phyloP scores from a whole-genome alignment of 495 filamentous ascomycete species.

The Massariosphaeria phaeospora region DNA sequence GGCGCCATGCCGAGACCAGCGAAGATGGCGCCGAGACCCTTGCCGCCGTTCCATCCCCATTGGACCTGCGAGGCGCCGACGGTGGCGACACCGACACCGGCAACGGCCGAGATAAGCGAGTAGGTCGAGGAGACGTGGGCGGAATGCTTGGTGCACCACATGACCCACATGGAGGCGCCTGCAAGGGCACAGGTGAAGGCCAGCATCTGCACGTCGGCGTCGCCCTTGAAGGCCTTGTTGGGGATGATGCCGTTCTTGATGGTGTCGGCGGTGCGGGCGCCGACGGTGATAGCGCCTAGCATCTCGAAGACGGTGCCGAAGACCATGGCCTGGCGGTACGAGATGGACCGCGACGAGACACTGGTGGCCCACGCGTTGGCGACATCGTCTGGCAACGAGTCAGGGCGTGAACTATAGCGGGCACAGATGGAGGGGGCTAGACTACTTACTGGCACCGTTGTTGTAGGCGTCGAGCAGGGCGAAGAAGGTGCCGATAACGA shows the following conservation, averaged over 20 bases:
- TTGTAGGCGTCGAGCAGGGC: conserved; percentile 69
- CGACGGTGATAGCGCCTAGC: conserved; percentile 55
- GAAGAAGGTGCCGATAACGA: conserved; percentile 72
- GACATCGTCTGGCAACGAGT: conserved; percentile 55
- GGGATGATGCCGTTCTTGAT: conserved; percentile 41
- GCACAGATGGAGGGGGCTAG: not conserved
- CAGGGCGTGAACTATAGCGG: not conserved
- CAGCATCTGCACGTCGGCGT: conserved; percentile 48
- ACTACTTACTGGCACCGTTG: conserved; percentile 58
- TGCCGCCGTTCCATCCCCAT: conserved; percentile 59
- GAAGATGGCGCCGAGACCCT: conserved; percentile 51
- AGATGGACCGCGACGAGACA: conserved; percentile 34
- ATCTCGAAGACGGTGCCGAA: conserved; percentile 35
- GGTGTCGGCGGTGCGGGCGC: conserved; percentile 49
- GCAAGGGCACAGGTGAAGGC: conserved; percentile 56
- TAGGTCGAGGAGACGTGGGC: conserved; percentile 62
- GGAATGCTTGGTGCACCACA: conserved; percentile 59
- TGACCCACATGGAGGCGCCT: conserved; percentile 53
- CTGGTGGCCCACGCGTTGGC: conserved; percentile 56
- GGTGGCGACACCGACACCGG: conserved; percentile 57
- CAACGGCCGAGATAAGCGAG: conserved; percentile 57
- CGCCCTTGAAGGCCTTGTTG: conserved; percentile 38
- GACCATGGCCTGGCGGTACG: conserved; percentile 34
- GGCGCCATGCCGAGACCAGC: conserved; percentile 59
- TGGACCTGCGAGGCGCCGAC: conserved; percentile 53